Conservation (phyloP, 2,329 filamentous ascomycete species). For the Ascochyta pisi region DNA sequence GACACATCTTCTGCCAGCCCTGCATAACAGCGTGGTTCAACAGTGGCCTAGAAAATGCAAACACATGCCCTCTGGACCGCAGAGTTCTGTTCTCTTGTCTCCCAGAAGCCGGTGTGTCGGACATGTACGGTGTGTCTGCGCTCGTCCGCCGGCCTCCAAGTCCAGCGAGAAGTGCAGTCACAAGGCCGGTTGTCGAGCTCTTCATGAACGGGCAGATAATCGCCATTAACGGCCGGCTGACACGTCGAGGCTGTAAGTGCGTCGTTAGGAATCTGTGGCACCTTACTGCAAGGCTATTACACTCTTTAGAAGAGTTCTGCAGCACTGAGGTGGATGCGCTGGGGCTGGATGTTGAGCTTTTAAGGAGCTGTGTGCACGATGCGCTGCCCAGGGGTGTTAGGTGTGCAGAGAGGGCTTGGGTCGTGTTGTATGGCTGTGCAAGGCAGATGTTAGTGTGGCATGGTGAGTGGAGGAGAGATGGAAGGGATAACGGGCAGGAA, state of each 20-base stretch:
- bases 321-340: background rate
- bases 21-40: constrained; percentile 17
- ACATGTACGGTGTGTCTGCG: background rate
- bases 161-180: background rate
- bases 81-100: background rate
- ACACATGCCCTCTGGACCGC: constrained; percentile 1
- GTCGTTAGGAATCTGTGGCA: constrained; percentile 9
- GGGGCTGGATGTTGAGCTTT: background rate
- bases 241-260: background rate
- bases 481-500: background rate
- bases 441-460: constrained; percentile 6
- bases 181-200: background rate
- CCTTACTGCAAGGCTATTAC: background rate
- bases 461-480: background rate
- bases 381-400: constrained; percentile 7
- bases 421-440: background rate
- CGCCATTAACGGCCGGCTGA: constrained; percentile 5
- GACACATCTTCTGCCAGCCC: constrained; percentile 21
- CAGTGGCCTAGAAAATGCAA: background rate
- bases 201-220: constrained; percentile 8
- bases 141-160: background rate
- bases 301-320: background rate
- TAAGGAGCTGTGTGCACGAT: background rate
- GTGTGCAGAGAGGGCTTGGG: background rate
- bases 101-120: background rate